Base-by-base conservation (phyloP, 2,329 filamentous ascomycete genomes). In the Aspergillus piperis region DNA sequence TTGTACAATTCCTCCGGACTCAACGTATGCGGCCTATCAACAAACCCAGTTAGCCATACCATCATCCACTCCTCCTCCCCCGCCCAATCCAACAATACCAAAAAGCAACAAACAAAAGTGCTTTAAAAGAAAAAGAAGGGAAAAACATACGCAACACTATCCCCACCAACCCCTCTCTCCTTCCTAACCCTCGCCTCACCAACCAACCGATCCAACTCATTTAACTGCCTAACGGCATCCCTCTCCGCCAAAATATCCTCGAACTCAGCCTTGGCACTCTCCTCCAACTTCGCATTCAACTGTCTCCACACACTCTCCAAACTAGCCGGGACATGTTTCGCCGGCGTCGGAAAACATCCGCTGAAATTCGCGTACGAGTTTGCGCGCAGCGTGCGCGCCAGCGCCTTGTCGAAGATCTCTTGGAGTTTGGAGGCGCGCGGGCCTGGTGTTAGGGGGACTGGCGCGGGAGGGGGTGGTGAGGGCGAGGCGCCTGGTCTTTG, bases 311-410 rank as follows among this genome's bases (percentile, higher is more conserved):
- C 77, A 3, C 79, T 78, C 66, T 86, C 82, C 59, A 89, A 69
- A 44, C 81, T 81, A 25, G 81, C 82, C 1, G 84, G 82, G 10
- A 84, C 84, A 66, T 86, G 78, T 66, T 79, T 77, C 17, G 86
- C 83, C 1, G 85, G 82, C 0, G 86, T 89, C 0, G 86, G 86
- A 64, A 88, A 88, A 67, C 86, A 89, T 23, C 84, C 77, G 0
- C 84, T 80, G 70, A 88, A 89, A 66, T 87, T 88, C 52, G 78
- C 76, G 70, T 86, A 84, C 8, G 81, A 85, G 72, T 85, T 86
- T 54, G 85, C 84, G 63, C 83, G 82, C n/a, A 88, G 72, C 1
- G 86, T 85, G 62, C 85, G 83, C 10, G 81, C 78, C 21, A 88
- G 79, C 15, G 86, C 86, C 61, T 85, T 80, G 57, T 79, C 77